A percentile compares a stretch with the other conserved stretches of the same genome.
These are phyloP conservation scores for Saccharum officinarum DNA, from an alignment of 176 grass and related monocot species.

Conservation along the genomic window DNA sequence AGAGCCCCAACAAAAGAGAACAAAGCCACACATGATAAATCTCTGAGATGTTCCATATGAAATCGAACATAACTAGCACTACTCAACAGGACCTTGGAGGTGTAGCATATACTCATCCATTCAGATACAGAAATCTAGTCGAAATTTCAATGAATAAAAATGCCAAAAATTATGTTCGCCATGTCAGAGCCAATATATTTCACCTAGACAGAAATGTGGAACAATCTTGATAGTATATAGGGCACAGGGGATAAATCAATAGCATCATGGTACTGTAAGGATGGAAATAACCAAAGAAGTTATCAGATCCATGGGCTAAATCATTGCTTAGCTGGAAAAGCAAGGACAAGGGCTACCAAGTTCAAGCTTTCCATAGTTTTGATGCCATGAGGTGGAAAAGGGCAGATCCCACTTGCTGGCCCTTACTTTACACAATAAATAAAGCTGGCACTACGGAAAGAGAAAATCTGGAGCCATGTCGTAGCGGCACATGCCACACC, in stretches of 20 bases:
- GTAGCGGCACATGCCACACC: conserved; percentile 20
- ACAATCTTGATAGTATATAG: background rate
- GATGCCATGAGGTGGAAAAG: conserved; percentile 42
- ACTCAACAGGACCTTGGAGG: background rate
- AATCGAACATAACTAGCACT: background rate
- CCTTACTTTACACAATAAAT: conserved; percentile 35
- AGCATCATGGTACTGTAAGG: background rate
- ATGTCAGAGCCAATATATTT: background rate
- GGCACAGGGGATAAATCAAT: background rate
- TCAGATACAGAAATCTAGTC: background rate
- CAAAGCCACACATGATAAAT: background rate
- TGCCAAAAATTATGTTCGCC: background rate
- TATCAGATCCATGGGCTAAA: conserved; percentile 33
- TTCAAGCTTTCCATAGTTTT: conserved; percentile 37
- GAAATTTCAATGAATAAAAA: background rate
- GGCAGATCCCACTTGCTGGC: conserved; percentile 24
- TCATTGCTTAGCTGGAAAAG: conserved; percentile 41
- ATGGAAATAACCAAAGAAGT: conserved; percentile 23
- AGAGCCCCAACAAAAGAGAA: background rate
- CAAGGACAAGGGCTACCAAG: conserved; percentile 36
- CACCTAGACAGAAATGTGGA: background rate
- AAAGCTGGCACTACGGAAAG: conserved; percentile 40
- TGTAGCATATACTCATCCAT: background rate
- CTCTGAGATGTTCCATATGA: background rate
- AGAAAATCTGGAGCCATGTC: conserved; percentile 25